Evolutionary conservation across 345 rosid genomes (phyloP), one percentile per base, ranked within the genome.

Genomic region (Boechera divaricarpa): DNA sequence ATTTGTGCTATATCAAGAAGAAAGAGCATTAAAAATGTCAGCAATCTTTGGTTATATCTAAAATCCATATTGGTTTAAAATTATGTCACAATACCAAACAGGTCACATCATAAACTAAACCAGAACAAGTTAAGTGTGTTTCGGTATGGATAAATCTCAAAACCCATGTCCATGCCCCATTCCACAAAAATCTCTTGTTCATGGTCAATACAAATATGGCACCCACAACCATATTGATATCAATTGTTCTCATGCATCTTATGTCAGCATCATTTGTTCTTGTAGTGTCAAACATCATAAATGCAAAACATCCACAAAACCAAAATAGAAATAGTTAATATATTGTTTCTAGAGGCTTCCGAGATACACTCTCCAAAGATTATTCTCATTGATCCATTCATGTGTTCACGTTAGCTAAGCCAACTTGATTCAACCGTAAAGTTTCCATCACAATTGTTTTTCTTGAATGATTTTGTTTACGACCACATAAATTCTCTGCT

Each of bases 171-270:
- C 26, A 70, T 56, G 42, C 36, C 60, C 59, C 68, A 72, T 72
- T 72, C 76, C 60, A 61, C 61, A 6, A 16, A 57, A 38, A 7
- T 32, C 49, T 36, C 49, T 52, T 1, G 42, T 29, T 29, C 77
- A 63, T 73, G 42, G 69, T 63, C 54, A 63, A 52, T 61, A 36
- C 59, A 49, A 48, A 31, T n/a, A 45, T 16, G 42, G 59, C 44
- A 67, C 31, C 52, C 31, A 69, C 3, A 54, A 45, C 31, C 44
- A n/a, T 41, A 45, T 6, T 5, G 61, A 55, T 10, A 5, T 41
- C 49, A 10, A 66, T 49, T 35, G n/a, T 70, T 56, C 73, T 44
- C 44, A 70, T 57, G 65, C 64, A 70, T 69, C 58, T 67, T 70
- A 16, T 70, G 44, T 32, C 33, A 56, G 29, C 59, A 38, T 51